Percentiles rank a stretch among this genome's conserved stretches.
phyloP scores from a whole-genome alignment of 805 yeast species.

The Candida yuanshanica region DNA sequence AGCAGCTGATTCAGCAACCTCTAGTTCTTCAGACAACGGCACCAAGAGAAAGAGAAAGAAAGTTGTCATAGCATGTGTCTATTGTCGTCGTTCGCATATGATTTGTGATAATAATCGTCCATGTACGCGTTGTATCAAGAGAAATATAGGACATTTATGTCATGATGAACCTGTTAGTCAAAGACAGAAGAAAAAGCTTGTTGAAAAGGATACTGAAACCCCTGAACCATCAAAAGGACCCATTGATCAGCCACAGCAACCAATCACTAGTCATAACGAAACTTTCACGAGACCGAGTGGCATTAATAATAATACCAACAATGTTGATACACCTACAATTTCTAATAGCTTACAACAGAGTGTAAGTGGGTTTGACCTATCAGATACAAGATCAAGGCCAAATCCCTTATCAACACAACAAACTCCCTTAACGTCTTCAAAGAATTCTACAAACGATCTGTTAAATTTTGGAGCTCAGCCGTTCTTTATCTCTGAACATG shows the following conservation, averaged over 20 bases:
- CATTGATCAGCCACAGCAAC: not conserved
- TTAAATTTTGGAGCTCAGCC: conserved; percentile 49
- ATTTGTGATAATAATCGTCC: conserved; percentile 80
- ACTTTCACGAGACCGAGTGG: not conserved
- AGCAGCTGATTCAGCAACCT: not conserved
- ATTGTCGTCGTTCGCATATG: conserved; percentile 91
- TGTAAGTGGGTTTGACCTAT: not conserved
- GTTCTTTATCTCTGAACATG: conserved; percentile 83
- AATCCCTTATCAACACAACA: not conserved
- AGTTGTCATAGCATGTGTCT: conserved; percentile 63
- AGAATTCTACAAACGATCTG: conserved; percentile 11
- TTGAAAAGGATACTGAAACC: conserved; percentile 2
- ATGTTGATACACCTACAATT: conserved; percentile 3
- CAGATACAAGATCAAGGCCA: conserved; percentile 1
- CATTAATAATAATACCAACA: conserved; percentile 5
- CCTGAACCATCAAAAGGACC: conserved; percentile 4
- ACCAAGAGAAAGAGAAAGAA: conserved; percentile 40
- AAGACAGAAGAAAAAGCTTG: conserved; percentile 19
- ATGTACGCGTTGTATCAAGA: conserved; percentile 75
- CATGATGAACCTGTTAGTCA: conserved; percentile 25
- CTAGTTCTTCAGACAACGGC: not conserved
- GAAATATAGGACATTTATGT: conserved; percentile 86
- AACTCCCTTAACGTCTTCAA: not conserved
- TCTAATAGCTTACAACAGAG: not conserved
- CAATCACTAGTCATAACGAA: not conserved